Conservation (phyloP, 371 early-diverging fungal species). For the Haplosporangium sp. region DNA sequence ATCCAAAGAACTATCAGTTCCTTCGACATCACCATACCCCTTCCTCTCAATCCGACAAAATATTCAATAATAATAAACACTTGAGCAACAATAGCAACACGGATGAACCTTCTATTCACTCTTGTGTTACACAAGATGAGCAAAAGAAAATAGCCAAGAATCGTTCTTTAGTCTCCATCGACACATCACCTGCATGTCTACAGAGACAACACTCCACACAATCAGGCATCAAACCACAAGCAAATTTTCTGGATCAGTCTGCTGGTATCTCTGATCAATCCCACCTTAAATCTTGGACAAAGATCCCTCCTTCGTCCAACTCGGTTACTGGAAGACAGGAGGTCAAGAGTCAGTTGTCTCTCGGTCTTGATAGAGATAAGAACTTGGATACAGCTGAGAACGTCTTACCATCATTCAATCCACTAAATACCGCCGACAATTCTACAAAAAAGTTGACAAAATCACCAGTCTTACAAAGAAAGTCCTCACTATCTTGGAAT, state of each 20-base stretch:
- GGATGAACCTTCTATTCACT: background rate
- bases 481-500: slow-evolving; percentile 7
- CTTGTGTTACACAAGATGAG: slow-evolving; percentile 4
- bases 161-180: slow-evolving; percentile 18
- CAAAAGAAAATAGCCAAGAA: background rate
- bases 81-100: background rate
- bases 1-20: background rate
- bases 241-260: background rate
- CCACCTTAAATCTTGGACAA: background rate
- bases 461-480: background rate
- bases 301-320: background rate
- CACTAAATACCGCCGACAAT: background rate
- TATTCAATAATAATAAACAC: no score
- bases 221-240: background rate
- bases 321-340: background rate
- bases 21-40: background rate
- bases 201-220: background rate
- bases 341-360: slow-evolving; percentile 17
- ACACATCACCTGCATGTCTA: slow-evolving; percentile 21
- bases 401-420: background rate
- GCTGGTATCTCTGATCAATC: background rate
- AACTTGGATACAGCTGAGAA: background rate
- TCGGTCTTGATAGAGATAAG: slow-evolving; percentile 8
- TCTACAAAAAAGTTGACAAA: background rate
- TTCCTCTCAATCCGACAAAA: background rate